These are phyloP conservation scores for Eleusine indica DNA, from an alignment of 176 grass and related monocot genomes.

Conservation along the genomic window DNA sequence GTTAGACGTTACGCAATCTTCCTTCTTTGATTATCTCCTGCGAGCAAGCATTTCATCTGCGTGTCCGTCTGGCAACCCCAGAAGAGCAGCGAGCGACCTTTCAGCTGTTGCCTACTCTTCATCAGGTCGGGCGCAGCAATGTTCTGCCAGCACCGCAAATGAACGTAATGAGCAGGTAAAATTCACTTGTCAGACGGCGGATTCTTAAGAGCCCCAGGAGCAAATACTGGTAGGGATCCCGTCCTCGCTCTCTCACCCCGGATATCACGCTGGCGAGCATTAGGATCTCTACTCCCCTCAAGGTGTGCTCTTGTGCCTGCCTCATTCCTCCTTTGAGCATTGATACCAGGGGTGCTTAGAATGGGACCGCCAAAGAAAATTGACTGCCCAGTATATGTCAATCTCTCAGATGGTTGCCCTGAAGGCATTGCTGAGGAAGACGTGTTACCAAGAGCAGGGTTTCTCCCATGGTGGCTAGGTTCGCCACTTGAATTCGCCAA, in stretches of 20 bases:
- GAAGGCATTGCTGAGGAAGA: conserved; percentile 46
- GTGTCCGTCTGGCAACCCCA: background rate
- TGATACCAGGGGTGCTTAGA: conserved; percentile 49
- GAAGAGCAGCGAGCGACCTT: background rate
- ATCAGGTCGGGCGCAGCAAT: background rate
- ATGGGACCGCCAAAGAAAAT: conserved; percentile 99
- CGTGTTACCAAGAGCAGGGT: conserved; percentile 30
- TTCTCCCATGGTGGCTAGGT: conserved; percentile 45
- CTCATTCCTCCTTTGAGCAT: conserved; percentile 41
- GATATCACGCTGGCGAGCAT: conserved; percentile 43
- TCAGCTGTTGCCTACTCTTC: background rate
- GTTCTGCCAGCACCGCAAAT: background rate
- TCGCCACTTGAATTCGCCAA: conserved; percentile 63
- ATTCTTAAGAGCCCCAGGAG: conserved; percentile 59
- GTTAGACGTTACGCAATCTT: conserved; percentile 21
- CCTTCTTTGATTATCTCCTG: conserved; percentile 1
- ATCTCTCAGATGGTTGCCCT: conserved; percentile 57
- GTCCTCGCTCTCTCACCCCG: conserved; percentile 48
- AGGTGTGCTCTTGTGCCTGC: conserved; percentile 35
- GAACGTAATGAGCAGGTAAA: conserved; percentile 33
- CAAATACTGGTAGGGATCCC: conserved; percentile 80
- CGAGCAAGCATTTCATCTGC: conserved; percentile 6
- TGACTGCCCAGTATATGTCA: conserved; percentile 72
- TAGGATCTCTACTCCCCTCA: conserved; percentile 58
- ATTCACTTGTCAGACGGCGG: conserved; percentile 63